Evolutionary conservation across 1,284 basidiomycete genomes (phyloP), one percentile per base, ranked within the genome.

Genomic region (Malassezia psittaci): DNA sequence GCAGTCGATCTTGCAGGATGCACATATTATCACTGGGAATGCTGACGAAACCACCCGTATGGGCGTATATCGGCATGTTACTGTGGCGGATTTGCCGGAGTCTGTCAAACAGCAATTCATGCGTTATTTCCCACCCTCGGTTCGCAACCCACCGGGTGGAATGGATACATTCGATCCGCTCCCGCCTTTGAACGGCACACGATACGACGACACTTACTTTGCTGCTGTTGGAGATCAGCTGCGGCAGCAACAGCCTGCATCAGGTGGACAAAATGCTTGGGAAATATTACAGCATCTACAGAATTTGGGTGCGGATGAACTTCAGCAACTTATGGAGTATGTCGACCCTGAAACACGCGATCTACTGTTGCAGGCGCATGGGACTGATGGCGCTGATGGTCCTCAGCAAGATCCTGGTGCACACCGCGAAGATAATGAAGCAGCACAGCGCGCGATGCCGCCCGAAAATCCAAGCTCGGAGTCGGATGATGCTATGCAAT

Each of bases 21-120:
- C 36, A 18, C 52, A 50, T n/a, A 18, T 51, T 8, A 52, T 48
- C 21, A 16, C 43, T 2, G 60, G 61, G 1, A 21, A 43, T 2
- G 63, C 64, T 10, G 52, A 61, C 44, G 48, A 55, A 18, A 52
- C 44, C n/a, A 68, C 60, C 9, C 45, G 53, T 3, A 54, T 61
- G 42, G 62, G 65, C 18, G 60, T 72, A 34, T 74, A 70, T 49
- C 57, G 72, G 1, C 72, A 74, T 40, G 57, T 73, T n/a, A 48
- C 72, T 15, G 72, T 70, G 3, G 67, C 69, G 1, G 72, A 74
- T 34, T 47, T 74, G 35, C 70, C 72, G 11, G 72, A 72, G 39
- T 44, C 60, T 0, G 40, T 63, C n/a, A 48, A 69, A 8, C 70
- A 70, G 54, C 63, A 64, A 42, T 51, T 74, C 12, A 57, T 69